Conservation (phyloP, 257 asterid genomes). For the Scutellaria barbata region DNA sequence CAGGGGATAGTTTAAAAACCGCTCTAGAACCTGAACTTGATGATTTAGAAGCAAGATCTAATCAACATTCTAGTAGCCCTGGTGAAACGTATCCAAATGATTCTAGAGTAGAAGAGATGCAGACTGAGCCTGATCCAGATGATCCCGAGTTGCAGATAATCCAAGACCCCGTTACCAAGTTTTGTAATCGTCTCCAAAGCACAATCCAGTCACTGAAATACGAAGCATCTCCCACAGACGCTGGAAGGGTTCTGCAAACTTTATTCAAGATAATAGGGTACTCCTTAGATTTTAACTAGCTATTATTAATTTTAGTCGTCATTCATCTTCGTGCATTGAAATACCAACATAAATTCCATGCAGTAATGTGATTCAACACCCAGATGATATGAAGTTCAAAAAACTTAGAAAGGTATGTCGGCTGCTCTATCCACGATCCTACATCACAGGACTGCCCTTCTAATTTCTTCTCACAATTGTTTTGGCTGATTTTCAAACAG, state of each 20-base stretch:
- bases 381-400: slow-evolving; percentile 71
- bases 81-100: slow-evolving; percentile 37
- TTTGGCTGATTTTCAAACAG: slow-evolving; percentile 51
- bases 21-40: slow-evolving; percentile 44
- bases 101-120: slow-evolving; percentile 37
- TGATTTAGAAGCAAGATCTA: slow-evolving; percentile 36
- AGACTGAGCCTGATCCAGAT: slow-evolving; percentile 58
- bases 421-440: not conserved
- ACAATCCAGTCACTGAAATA: slow-evolving; percentile 63
- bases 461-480: slow-evolving; percentile 27
- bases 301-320: not conserved
- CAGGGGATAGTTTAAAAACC: slow-evolving; percentile 19
- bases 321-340: not conserved
- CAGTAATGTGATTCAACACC: slow-evolving; percentile 89
- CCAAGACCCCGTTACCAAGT: slow-evolving; percentile 73
- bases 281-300: not conserved
- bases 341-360: slow-evolving; percentile 33
- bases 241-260: slow-evolving; percentile 55
- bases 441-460: not conserved
- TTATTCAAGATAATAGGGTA: slow-evolving; percentile 66
- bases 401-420: slow-evolving; percentile 74
- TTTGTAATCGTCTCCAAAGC: slow-evolving; percentile 71
- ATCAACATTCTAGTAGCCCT: slow-evolving; percentile 15
- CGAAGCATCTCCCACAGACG: slow-evolving; percentile 59
- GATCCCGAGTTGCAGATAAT: slow-evolving; percentile 74